Conservation (phyloP, 495 filamentous ascomycete species). For the Hyaloscypha finlandica region DNA sequence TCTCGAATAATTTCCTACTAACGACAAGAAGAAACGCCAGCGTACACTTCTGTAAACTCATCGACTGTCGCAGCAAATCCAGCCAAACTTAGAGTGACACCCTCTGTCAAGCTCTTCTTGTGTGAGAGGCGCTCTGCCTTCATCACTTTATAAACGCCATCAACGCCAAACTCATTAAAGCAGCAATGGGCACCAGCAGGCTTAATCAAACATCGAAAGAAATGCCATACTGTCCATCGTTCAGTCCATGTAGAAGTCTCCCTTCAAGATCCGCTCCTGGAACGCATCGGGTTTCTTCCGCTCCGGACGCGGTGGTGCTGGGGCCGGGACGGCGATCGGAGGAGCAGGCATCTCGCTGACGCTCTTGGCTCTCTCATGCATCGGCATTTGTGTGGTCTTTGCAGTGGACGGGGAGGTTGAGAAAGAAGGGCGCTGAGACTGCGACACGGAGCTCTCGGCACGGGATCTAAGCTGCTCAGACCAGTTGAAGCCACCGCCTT, state of each 20-base stretch:
- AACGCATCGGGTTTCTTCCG: slow-evolving; percentile 80
- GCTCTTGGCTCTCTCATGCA: slow-evolving; percentile 70
- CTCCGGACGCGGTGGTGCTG: slow-evolving; percentile 43
- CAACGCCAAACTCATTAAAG: slow-evolving; percentile 19
- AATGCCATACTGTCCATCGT: slow-evolving; percentile 6
- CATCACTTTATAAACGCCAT: slow-evolving; percentile 22
- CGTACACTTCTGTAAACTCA: background rate
- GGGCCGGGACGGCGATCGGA: slow-evolving; percentile 42
- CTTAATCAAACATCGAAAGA: slow-evolving; percentile 16
- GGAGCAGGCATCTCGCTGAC: slow-evolving; percentile 65
- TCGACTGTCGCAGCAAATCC: background rate
- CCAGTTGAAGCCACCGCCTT: slow-evolving; percentile 80
- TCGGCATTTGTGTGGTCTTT: slow-evolving; percentile 34
- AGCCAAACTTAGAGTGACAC: background rate
- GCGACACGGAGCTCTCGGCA: slow-evolving; percentile 78
- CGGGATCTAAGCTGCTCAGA: slow-evolving; percentile 88
- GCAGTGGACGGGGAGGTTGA: slow-evolving; percentile 30
- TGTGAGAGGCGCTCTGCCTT: slow-evolving; percentile 23
- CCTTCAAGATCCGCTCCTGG: slow-evolving; percentile 94
- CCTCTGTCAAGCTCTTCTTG: background rate
- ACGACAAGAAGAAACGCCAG: slow-evolving; percentile 1
- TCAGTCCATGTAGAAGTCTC: slow-evolving; percentile 98
- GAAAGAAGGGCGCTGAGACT: slow-evolving; percentile 45
- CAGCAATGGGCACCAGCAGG: slow-evolving; percentile 6
- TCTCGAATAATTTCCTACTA: background rate